Conservation (phyloP, 73 alveolate genomes). For the Tetrahymena malaccensis region DNA sequence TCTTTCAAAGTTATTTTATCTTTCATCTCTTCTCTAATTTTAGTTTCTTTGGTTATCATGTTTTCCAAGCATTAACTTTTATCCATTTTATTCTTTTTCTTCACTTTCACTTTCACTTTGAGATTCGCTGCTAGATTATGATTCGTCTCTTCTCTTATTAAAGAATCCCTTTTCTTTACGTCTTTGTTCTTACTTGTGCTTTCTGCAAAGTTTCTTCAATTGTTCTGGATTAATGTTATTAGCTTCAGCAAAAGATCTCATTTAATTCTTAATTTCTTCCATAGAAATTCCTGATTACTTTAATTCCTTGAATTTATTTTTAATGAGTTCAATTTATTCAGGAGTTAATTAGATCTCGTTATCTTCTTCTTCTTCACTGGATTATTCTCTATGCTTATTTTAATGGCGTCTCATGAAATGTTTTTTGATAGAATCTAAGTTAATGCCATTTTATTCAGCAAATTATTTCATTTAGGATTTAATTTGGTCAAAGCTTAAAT, state of each 20-base stretch:
- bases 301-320: background rate
- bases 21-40: background rate
- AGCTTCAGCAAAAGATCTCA: background rate
- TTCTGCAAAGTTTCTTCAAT: background rate
- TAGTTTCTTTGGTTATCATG: background rate
- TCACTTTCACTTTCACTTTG: too few relatives aligned
- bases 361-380: background rate
- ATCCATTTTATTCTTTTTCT: background rate
- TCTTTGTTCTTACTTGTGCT: background rate
- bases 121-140: background rate
- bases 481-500: background rate
- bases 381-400: background rate
- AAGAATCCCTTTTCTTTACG: background rate
- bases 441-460: background rate
- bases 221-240: background rate
- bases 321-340: background rate
- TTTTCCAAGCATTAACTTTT: background rate
- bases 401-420: background rate
- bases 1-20: background rate
- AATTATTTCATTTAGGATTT: background rate
- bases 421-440: background rate
- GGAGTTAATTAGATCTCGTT: background rate
- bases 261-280: background rate
- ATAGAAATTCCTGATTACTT: background rate
- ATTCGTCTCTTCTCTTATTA: background rate